phyloP scores from a whole-genome alignment of 306 rosid genomes.

The Crotalaria pallida region DNA sequence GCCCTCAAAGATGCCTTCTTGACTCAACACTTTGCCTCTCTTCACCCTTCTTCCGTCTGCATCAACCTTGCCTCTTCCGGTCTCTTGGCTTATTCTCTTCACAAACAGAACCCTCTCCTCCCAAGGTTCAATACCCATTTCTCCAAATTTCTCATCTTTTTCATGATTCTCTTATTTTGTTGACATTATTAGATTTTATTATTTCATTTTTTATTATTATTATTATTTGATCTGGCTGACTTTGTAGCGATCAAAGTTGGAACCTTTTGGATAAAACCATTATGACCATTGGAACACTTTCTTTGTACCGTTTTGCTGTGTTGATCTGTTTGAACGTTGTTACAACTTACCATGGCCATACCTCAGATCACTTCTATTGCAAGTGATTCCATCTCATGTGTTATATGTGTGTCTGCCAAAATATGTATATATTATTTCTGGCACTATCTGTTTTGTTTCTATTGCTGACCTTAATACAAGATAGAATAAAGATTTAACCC shows the following conservation, averaged over 20 bases:
- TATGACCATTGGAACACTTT: not conserved
- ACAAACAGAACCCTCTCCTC: constrained; percentile 58
- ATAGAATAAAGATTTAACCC: constrained; percentile 12
- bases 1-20: constrained; percentile 64
- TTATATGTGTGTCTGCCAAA: too few species aligned
- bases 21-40: constrained; percentile 49
- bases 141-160: not conserved
- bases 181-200: not conserved
- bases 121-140: constrained; percentile 46
- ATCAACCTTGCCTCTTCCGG: constrained; percentile 54
- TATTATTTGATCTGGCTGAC: constrained; percentile 1
- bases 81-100: constrained; percentile 46
- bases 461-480: constrained; percentile 4
- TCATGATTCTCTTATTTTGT: not conserved
- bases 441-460: not conserved
- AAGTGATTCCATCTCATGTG: too few species aligned
- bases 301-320: not conserved
- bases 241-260: constrained; percentile 7
- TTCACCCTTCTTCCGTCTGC: constrained; percentile 55
- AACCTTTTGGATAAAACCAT: not conserved
- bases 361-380: not conserved
- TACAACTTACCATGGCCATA: not conserved
- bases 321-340: not conserved
- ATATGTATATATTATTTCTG: too few species aligned
- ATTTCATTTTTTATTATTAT: not conserved